phyloP scores from a whole-genome alignment of 2,329 filamentous ascomycete species.

The Xylaria sp. region DNA sequence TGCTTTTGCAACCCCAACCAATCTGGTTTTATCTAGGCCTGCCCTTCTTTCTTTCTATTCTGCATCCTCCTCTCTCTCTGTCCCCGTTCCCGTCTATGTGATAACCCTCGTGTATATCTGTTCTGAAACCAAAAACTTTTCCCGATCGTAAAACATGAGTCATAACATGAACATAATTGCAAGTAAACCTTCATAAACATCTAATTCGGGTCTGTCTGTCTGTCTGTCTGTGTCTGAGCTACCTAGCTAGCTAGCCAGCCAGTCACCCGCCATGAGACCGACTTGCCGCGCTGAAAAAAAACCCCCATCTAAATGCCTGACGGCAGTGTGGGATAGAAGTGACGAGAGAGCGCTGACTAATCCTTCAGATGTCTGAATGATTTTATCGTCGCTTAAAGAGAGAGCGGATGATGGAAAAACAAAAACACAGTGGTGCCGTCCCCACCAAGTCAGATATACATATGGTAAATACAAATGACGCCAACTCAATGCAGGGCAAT shows the following conservation, averaged over 20 bases:
- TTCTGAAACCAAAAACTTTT: too few species aligned
- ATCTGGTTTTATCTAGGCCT: too few species aligned
- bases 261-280: background rate
- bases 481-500: conserved; percentile 18
- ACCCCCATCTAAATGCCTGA: background rate
- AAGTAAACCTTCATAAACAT: background rate
- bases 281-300: background rate
- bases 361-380: background rate
- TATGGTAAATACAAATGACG: conserved; percentile 3
- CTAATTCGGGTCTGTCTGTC: background rate
- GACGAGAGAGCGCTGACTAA: background rate
- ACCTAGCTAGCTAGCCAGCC: conserved; percentile 8
- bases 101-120: too few species aligned
- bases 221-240: too few species aligned
- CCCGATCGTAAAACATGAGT: background rate
- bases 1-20: too few species aligned
- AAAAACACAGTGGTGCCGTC: background rate
- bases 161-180: conserved; percentile 1
- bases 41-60: too few species aligned
- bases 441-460: background rate
- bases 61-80: too few species aligned
- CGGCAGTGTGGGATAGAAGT: background rate
- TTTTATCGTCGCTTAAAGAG: background rate
- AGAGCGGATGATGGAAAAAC: too few species aligned
- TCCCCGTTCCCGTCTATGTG: too few species aligned